Evolutionary conservation across 1,284 basidiomycete genomes (phyloP).

Genomic region (Ganoderma multipileum): DNA sequence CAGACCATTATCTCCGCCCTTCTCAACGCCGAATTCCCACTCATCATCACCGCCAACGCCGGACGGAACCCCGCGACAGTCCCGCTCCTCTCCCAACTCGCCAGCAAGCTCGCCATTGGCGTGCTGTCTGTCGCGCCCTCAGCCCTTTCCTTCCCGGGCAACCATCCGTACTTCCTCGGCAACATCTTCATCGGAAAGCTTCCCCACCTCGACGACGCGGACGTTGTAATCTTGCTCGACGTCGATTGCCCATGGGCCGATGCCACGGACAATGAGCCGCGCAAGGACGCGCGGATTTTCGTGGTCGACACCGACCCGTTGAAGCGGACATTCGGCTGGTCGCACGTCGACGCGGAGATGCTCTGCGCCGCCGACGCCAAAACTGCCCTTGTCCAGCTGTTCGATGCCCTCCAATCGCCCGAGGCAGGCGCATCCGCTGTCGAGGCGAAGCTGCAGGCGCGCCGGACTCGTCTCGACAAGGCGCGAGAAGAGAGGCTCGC

Average conservation of each 20-base stretch:
- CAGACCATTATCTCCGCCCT: slow-evolving; percentile 54
- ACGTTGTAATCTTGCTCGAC: slow-evolving; percentile 70
- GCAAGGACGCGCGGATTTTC: slow-evolving; percentile 54
- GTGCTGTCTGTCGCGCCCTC: slow-evolving; percentile 59
- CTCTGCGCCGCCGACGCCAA: slow-evolving; percentile 62
- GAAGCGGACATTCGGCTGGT: slow-evolving; percentile 56
- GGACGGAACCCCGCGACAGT: slow-evolving; percentile 61
- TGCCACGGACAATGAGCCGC: slow-evolving; percentile 49
- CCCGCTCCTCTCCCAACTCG: slow-evolving; percentile 52
- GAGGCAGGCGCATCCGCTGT: slow-evolving; percentile 8
- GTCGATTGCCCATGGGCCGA: slow-evolving; percentile 69
- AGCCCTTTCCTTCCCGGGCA: slow-evolving; percentile 59
- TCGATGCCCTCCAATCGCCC: slow-evolving; percentile 28
- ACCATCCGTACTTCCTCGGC: slow-evolving; percentile 60
- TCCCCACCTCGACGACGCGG: slow-evolving; percentile 56
- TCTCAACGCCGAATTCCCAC: slow-evolving; percentile 54
- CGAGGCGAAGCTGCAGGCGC: slow-evolving; percentile 21
- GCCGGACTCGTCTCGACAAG: slow-evolving; percentile 14
- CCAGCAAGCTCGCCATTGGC: slow-evolving; percentile 58
- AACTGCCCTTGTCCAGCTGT: slow-evolving; percentile 57
- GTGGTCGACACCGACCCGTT: slow-evolving; percentile 70
- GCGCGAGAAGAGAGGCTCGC: slow-evolving; percentile 36
- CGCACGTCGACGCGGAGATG: slow-evolving; percentile 61
- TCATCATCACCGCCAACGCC: slow-evolving; percentile 68
- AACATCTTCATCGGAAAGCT: slow-evolving; percentile 53